Evolutionary conservation across 108 stramenopile species (phyloP).

Genomic region (Conticribra guillardii): DNA sequence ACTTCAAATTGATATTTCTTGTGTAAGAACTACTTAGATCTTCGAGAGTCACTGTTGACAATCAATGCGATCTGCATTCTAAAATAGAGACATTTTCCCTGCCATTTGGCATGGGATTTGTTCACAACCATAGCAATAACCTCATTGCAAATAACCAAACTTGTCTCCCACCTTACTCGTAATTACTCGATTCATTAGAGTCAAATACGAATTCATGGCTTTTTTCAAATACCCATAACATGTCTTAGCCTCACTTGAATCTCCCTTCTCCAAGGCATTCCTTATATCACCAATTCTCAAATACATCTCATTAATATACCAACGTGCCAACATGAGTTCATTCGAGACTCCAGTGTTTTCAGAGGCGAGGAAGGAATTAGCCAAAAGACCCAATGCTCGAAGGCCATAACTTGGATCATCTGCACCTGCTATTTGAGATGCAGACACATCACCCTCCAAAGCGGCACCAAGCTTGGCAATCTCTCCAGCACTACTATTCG

Average conservation of each 20-base stretch:
- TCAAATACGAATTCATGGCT: slow-evolving; percentile 73
- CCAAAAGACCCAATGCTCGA: slow-evolving; percentile 78
- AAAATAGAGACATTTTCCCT: too few relatives aligned
- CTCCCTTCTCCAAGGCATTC: slow-evolving; percentile 49
- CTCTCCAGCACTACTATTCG: slow-evolving; percentile 44
- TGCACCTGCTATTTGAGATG: slow-evolving; percentile 40
- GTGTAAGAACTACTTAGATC: too few relatives aligned
- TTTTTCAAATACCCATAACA: slow-evolving; percentile 42
- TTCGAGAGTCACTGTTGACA: too few relatives aligned
- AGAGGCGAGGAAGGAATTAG: slow-evolving; percentile 73
- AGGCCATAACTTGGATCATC: slow-evolving; percentile 61
- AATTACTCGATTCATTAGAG: slow-evolving; percentile 74
- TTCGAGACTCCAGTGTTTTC: slow-evolving; percentile 85
- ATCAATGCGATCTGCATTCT: too few relatives aligned
- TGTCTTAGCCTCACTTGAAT: slow-evolving; percentile 42
- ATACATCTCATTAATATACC: slow-evolving; percentile 84
- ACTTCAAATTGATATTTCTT: too few relatives aligned
- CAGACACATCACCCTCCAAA: background rate
- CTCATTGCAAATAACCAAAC: slow-evolving; percentile 47
- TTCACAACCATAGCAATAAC: background rate
- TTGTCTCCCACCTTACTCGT: slow-evolving; percentile 76
- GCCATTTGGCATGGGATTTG: background rate
- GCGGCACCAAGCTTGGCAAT: slow-evolving; percentile 34
- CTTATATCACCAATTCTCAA: slow-evolving; percentile 68
- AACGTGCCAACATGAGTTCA: slow-evolving; percentile 76